Conservation (phyloP, 495 filamentous ascomycete species). For the Sphaerosporella brunnea region DNA sequence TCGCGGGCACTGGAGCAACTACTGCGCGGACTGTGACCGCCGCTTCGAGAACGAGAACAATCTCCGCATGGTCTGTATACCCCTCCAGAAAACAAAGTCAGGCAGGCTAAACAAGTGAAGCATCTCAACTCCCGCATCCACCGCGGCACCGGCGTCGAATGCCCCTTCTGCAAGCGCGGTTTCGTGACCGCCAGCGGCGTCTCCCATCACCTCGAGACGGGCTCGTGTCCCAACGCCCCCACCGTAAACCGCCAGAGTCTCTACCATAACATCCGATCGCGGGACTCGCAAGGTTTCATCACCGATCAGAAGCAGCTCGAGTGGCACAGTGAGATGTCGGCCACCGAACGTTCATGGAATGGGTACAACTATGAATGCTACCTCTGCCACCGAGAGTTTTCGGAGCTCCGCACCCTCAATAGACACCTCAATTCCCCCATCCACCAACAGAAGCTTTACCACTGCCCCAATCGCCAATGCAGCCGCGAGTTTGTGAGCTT, state of each 20-base stretch:
- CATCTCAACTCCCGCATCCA: constrained; percentile 32
- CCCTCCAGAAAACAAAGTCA: not conserved
- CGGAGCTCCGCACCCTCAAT: not conserved
- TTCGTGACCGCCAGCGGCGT: constrained; percentile 32
- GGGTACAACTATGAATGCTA: constrained; percentile 32
- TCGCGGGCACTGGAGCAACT: constrained; percentile 26
- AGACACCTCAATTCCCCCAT: not conserved
- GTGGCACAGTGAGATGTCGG: constrained; percentile 23
- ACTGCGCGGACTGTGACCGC: constrained; percentile 29
- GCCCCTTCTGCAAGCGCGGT: constrained; percentile 31
- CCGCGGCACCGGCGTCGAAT: constrained; percentile 25
- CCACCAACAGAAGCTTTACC: too few species aligned
- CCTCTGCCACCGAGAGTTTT: constrained; percentile 30
- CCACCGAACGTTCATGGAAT: constrained; percentile 27
- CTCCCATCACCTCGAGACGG: constrained; percentile 32
- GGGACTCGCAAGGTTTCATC: constrained; percentile 31
- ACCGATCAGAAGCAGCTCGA: constrained; percentile 31
- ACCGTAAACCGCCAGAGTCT: constrained; percentile 31
- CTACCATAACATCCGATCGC: constrained; percentile 33
- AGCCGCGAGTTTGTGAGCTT: too few species aligned
- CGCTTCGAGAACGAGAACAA: constrained; percentile 29
- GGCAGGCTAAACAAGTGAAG: constrained; percentile 17
- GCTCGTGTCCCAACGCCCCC: constrained; percentile 28
- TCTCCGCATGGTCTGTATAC: constrained; percentile 27
- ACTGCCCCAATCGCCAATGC: too few species aligned